Evolutionary conservation across 495 filamentous ascomycete species (phyloP).

Genomic region (Trichocladium uniseriatum): DNA sequence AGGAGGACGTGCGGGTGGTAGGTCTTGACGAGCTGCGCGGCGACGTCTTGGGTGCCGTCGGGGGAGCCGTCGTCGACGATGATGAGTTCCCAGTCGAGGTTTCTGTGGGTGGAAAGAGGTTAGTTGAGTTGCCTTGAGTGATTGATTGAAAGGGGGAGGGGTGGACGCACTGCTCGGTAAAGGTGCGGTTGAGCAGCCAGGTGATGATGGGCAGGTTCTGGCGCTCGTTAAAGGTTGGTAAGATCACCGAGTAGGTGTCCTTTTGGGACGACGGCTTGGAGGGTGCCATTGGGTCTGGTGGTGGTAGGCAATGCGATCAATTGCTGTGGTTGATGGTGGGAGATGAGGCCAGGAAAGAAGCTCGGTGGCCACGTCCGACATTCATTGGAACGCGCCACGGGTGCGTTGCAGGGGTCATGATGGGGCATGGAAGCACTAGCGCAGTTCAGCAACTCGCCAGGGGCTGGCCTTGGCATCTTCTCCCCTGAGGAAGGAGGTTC

Average conservation of each 20-base stretch:
- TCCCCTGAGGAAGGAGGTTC: too few species aligned
- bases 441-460: too few species aligned
- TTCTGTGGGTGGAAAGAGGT: constrained; percentile 38
- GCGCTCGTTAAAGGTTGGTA: constrained; percentile 98
- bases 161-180: constrained; percentile 62
- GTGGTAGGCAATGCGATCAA: neutral
- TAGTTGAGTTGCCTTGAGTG: neutral
- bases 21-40: constrained; percentile 75
- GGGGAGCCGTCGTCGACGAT: constrained; percentile 97
- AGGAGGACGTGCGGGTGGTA: constrained; percentile 74
- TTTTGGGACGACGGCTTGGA: constrained; percentile 21
- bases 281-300: constrained; percentile 14
- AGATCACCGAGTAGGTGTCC: constrained; percentile 91
- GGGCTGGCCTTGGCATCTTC: too few species aligned
- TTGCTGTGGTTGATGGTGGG: neutral
- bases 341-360: neutral
- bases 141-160: neutral
- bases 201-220: constrained; percentile 91
- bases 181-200: constrained; percentile 85
- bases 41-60: constrained; percentile 85
- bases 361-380: too few species aligned
- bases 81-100: constrained; percentile 95
- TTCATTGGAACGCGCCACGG: too few species aligned
- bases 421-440: too few species aligned
- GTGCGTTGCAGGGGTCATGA: constrained; percentile 1